phyloP scores from a whole-genome alignment of 352 stramenopile genomes.

The Phytophthora pinifolia region DNA sequence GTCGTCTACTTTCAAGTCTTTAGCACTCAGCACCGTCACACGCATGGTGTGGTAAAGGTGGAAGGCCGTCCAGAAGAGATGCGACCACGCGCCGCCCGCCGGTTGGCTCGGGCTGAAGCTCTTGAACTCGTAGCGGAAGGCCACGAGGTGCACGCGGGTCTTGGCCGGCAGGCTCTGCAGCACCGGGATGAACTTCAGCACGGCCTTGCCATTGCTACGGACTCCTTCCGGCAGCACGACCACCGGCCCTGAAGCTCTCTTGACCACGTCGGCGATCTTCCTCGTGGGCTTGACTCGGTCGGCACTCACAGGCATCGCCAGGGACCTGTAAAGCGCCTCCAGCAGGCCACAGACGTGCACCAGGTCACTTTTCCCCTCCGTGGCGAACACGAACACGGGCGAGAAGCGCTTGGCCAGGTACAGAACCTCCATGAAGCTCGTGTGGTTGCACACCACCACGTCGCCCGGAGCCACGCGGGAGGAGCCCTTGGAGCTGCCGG shows the following conservation, averaged over 20 bases:
- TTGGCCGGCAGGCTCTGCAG: slow-evolving; percentile 58
- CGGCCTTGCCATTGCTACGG: slow-evolving; percentile 77
- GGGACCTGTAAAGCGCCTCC: slow-evolving; percentile 62
- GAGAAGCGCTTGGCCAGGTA: slow-evolving; percentile 81
- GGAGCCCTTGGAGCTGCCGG: slow-evolving; percentile 19
- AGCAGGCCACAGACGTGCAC: slow-evolving; percentile 68
- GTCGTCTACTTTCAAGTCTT: slow-evolving; percentile 58
- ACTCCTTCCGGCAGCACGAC: slow-evolving; percentile 80
- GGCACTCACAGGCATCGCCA: slow-evolving; percentile 45
- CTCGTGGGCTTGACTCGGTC: slow-evolving; percentile 41
- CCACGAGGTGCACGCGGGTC: slow-evolving; percentile 66
- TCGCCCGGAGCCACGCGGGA: slow-evolving; percentile 50
- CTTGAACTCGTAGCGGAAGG: slow-evolving; percentile 81
- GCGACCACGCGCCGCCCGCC: slow-evolving; percentile 50
- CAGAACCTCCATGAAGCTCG: slow-evolving; percentile 77
- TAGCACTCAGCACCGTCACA: slow-evolving; percentile 60
- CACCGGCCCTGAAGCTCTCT: slow-evolving; percentile 53
- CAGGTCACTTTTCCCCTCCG: slow-evolving; percentile 42
- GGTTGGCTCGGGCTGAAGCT: slow-evolving; percentile 76
- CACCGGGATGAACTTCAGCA: slow-evolving; percentile 69
- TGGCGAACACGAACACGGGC: slow-evolving; percentile 73
- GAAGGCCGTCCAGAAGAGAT: slow-evolving; percentile 70
- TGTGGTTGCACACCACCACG: slow-evolving; percentile 83
- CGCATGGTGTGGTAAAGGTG: slow-evolving; percentile 69
- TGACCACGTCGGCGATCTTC: slow-evolving; percentile 76